Evolutionary conservation across 257 asterid genomes (phyloP), one percentile per base, ranked within the genome.

Genomic region (Solanum paucissectum): DNA sequence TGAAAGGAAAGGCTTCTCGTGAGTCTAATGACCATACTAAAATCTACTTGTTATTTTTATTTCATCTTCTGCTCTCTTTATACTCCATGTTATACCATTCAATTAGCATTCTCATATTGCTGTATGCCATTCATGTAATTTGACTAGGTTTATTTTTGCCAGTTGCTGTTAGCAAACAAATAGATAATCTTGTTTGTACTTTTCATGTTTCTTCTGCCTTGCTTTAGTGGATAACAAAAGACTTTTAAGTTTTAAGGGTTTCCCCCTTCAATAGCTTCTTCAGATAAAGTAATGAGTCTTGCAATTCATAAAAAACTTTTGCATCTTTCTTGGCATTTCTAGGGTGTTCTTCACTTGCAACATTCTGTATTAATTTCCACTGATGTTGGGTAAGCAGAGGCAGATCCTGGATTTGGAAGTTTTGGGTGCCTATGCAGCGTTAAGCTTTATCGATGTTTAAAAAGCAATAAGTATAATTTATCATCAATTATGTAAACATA

Each of bases 1-100:
- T 89, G 92, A 87, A 88, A 88, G 87, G 77, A 96, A 95, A 92
- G 98, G 98, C 88, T 96, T 96, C 94, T 93, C 97, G 98, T 96
- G 91, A 93, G 99, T 93, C 85, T 87, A 46, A 29, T 81, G 68
- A 16, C 85, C 40, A 29, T 81, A 16, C 66, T 5, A 18, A 46
- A 44, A 16, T 46, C 84, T 77, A 10, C 36, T n/a, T 7, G 29
- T 27, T 27, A 46, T 46, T 46, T 29, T 77, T 6, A 12, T 42
- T 79, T 44, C 3, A 6, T 81, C n/a, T 79, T 79, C 40, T 77
- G 16, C 85, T 79, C 66, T 44, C 85, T 14, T 44, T 44, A 4
- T 81, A 25, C 68, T 44, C 64, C 84, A 77, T 76, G 83, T 40
- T 40, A n/a, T 42, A 81, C 68, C 85, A 81, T 46, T 81, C 68